Evolutionary conservation across 2,329 filamentous ascomycete species (phyloP).

Genomic region (Alternaria consortialis): DNA sequence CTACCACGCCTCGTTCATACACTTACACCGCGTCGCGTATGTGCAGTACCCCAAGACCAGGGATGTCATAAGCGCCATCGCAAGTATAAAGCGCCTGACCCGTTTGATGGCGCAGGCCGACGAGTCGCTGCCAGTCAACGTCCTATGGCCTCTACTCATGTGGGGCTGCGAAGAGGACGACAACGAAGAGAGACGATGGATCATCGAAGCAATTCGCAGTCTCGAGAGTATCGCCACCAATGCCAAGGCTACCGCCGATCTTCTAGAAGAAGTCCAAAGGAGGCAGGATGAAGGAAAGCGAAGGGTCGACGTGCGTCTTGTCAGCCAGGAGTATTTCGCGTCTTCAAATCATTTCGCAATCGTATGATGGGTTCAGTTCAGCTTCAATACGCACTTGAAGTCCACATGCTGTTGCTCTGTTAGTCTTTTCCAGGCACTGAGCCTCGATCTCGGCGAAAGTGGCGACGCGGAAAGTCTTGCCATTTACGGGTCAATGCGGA

Average conservation of each 20-base stretch:
- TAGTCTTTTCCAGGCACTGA: not conserved
- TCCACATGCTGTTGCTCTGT: not conserved
- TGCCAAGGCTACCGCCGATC: constrained; percentile 52
- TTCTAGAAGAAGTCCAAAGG: constrained; percentile 52
- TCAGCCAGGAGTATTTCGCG: constrained; percentile 58
- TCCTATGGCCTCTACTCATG: constrained; percentile 67
- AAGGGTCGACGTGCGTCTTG: constrained; percentile 51
- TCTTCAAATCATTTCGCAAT: constrained; percentile 62
- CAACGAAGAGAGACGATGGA: constrained; percentile 59
- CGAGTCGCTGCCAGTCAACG: constrained; percentile 63
- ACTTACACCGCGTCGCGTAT: constrained; percentile 67
- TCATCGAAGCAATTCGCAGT: constrained; percentile 58
- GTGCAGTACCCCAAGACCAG: constrained; percentile 62
- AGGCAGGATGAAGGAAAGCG: constrained; percentile 49
- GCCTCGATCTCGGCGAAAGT: not conserved
- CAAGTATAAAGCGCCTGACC: constrained; percentile 60
- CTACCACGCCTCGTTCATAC: constrained; percentile 65
- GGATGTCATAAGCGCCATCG: constrained; percentile 59
- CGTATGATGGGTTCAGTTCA: constrained; percentile 46
- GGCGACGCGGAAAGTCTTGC: not conserved
- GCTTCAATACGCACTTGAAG: not conserved
- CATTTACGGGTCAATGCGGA: not conserved
- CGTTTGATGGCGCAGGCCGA: constrained; percentile 57
- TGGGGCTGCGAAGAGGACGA: constrained; percentile 65
- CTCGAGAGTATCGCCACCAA: constrained; percentile 53